These are phyloP conservation scores for Suillus subaureus DNA, from an alignment of 768 basidiomycete genomes.

Conservation along the genomic window DNA sequence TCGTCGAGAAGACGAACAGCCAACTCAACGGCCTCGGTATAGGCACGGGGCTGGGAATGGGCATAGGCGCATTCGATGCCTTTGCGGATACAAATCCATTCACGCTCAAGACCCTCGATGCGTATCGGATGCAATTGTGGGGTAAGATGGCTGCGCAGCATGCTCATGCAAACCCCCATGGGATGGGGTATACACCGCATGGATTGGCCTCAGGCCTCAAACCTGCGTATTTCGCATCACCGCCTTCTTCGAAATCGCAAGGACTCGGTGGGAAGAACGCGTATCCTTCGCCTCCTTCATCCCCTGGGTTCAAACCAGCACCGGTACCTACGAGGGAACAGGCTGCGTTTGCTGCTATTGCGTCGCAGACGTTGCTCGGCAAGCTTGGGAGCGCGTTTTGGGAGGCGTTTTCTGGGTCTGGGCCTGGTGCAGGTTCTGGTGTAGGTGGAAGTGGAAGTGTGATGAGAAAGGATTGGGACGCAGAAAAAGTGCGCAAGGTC, in stretches of 20 bases:
- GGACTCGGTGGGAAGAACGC: constrained; percentile 21
- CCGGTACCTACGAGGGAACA: constrained; percentile 33
- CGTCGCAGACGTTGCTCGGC: constrained; percentile 72
- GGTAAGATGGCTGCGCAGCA: constrained; percentile 84
- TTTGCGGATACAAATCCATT: constrained; percentile 83
- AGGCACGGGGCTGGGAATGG: constrained; percentile 20
- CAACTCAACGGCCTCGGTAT: constrained; percentile 32
- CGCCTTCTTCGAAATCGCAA: constrained; percentile 26
- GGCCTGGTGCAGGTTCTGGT: background rate
- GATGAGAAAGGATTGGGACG: constrained; percentile 51
- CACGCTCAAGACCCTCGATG: constrained; percentile 85
- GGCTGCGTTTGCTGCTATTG: constrained; percentile 58
- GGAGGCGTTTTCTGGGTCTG: constrained; percentile 79
- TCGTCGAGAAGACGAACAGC: constrained; percentile 35
- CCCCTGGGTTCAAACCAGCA: constrained; percentile 34
- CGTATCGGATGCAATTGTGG: constrained; percentile 92
- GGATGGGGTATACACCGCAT: constrained; percentile 10
- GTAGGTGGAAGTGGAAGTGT: background rate
- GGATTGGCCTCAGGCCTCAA: constrained; percentile 44
- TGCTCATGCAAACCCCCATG: constrained; percentile 25
- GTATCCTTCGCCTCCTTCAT: constrained; percentile 48
- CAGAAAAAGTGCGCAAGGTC: constrained; percentile 80
- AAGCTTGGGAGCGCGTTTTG: constrained; percentile 81
- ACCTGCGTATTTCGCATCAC: constrained; percentile 33
- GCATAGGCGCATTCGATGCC: constrained; percentile 62